Conservation (phyloP, 768 basidiomycete species). For the Lactarius akahatsu region DNA sequence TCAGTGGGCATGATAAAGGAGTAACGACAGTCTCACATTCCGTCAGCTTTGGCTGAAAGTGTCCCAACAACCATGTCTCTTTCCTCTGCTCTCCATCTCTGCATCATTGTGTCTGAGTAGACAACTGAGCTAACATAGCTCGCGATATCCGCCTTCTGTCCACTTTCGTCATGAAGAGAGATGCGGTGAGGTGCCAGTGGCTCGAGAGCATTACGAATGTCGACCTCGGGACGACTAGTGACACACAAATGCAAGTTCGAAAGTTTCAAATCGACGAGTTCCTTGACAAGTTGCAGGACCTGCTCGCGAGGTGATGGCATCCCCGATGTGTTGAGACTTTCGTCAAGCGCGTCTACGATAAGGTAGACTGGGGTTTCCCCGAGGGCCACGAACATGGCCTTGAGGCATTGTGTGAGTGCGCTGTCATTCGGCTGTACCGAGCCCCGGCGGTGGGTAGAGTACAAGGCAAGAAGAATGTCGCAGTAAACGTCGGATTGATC, state of each 20-base stretch:
- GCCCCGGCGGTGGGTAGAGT: not conserved
- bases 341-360: not conserved
- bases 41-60: conserved; percentile 1
- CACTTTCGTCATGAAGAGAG: not conserved
- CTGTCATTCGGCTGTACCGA: not conserved
- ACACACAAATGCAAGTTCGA: not conserved
- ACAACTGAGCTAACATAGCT: not conserved
- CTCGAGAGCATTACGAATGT: not conserved
- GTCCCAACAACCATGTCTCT: not conserved
- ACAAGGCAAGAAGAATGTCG: not conserved
- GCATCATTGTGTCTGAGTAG: not conserved
- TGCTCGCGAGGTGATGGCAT: not conserved
- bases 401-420: conserved; percentile 4
- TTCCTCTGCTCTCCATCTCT: not conserved
- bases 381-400: not conserved
- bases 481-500: conserved; percentile 6
- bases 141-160: not conserved
- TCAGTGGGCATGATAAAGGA: not conserved
- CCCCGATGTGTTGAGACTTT: conserved; percentile 4
- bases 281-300: not conserved
- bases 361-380: not conserved
- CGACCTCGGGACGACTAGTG: not conserved
- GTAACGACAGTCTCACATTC: not conserved
- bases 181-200: not conserved
- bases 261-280: not conserved